A percentile compares a stretch with the other conserved stretches of the same genome.
These are phyloP conservation scores for Vitis hybrid DNA, from an alignment of 177 flowering plant genomes.

Conservation along the genomic window DNA sequence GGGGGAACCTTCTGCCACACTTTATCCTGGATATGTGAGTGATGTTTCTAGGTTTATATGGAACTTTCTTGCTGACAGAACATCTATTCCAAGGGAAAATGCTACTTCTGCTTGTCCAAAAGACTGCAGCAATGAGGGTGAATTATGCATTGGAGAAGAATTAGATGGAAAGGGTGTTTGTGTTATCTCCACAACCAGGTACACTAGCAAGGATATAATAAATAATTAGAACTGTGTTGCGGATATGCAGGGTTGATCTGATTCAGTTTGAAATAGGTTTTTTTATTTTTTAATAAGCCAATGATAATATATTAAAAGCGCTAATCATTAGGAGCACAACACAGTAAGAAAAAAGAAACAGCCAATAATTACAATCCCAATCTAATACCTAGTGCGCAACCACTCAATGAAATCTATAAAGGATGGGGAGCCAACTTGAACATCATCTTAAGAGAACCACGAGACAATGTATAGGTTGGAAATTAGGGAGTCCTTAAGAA, in stretches of 20 bases:
- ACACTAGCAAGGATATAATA: conserved; percentile 5
- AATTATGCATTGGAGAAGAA: conserved; percentile 68
- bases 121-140: conserved; percentile 48
- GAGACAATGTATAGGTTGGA: too few species aligned
- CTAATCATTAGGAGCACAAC: too few species aligned
- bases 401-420: too few species aligned
- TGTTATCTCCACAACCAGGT: conserved; percentile 85
- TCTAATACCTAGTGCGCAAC: too few species aligned
- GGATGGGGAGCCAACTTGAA: too few species aligned
- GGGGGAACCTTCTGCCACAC: conserved; percentile 62
- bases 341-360: too few species aligned
- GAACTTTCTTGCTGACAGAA: conserved; percentile 88
- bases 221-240: not conserved
- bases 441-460: too few species aligned
- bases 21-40: conserved; percentile 39
- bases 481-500: too few species aligned
- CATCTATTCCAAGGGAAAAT: conserved; percentile 44
- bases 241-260: not conserved
- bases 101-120: conserved; percentile 50
- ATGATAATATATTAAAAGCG: too few species aligned
- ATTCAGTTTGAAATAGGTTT: not conserved
- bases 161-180: conserved; percentile 67
- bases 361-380: too few species aligned
- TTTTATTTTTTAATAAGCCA: too few species aligned
- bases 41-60: conserved; percentile 82